Evolutionary conservation across 345 rosid species (phyloP), one percentile per base, ranked within the genome.

Genomic region (Anacardium occidentale): DNA sequence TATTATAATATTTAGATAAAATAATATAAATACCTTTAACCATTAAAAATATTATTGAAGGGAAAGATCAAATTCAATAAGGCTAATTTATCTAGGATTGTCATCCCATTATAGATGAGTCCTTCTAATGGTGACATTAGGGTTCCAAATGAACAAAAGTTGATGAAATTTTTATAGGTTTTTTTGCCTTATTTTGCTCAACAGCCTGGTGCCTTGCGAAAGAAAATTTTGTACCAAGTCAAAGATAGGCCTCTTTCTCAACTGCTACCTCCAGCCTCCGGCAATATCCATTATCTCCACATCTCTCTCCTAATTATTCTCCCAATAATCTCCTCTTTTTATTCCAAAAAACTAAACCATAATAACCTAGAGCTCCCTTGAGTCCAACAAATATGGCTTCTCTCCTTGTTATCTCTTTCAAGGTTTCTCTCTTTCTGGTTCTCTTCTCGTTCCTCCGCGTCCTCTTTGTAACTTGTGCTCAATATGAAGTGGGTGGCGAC

Each of bases 401-500:
- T 34, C 48, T n/a, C 3, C 24, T 6, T 45, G 22, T 10, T 4
- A 9, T 21, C 60, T 21, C 40, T 25, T 17, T 18, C 66, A 63
- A 68, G 18, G 54, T 71, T 18, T 17, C 69, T 57, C 37, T 75
- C 13, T 14, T 74, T 0, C 34, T 73, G 22, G 3, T 75, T 58
- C 61, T 81, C 59, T 40, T 66, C 71, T 71, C 76, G 60, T 78
- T 69, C 60, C 54, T 71, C 20, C 74, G 10, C 66, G 47, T 70
- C 53, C 29, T 40, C 67, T 5, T 65, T 10, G 87, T 74, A 18
- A 52, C 73, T 13, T 78, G 78, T 53, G 64, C 78, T 24, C 88
- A 91, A 73, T 87, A 80, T 78, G 81, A 84, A 61, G 94, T 87
- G 50, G 92, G 90, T 7, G 98, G 85, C 9, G 75, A 77, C 4